These are phyloP conservation scores for Hylodesmum podocarpum DNA, from an alignment of 306 rosid genomes.

Conservation along the genomic window DNA sequence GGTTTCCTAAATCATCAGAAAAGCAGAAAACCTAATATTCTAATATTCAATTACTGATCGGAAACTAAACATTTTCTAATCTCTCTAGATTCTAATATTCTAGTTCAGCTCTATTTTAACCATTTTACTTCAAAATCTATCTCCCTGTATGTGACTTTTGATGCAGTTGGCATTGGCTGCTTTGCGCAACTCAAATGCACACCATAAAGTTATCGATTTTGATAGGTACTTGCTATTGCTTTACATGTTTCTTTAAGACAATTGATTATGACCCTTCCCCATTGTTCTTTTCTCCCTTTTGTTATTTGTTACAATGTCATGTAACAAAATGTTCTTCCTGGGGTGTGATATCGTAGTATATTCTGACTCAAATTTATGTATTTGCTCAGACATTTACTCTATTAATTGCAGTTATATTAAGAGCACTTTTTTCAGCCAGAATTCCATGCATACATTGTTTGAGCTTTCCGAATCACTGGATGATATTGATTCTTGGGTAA, in stretches of 20 bases:
- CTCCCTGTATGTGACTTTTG: conserved; percentile 24
- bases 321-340: not conserved
- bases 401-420: conserved; percentile 58
- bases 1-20: not conserved
- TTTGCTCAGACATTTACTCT: conserved; percentile 26
- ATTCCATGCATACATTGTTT: conserved; percentile 47
- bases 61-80: not conserved
- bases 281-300: not conserved
- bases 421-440: conserved; percentile 58
- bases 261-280: not conserved
- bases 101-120: not conserved
- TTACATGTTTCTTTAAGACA: conserved; percentile 12
- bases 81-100: not conserved
- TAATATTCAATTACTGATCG: not conserved
- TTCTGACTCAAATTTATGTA: not conserved
- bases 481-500: conserved; percentile 77
- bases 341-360: conserved; percentile 4
- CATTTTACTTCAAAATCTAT: conserved; percentile 7
- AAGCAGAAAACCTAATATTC: not conserved
- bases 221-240: conserved; percentile 51
- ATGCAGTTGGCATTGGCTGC: conserved; percentile 86
- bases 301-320: not conserved
- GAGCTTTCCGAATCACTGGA: conserved; percentile 66
- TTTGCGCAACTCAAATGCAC: conserved; percentile 65
- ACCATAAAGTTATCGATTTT: conserved; percentile 61